phyloP scores from a whole-genome alignment of 2,329 filamentous ascomycete genomes.

The Dactylellina cionopaga region DNA sequence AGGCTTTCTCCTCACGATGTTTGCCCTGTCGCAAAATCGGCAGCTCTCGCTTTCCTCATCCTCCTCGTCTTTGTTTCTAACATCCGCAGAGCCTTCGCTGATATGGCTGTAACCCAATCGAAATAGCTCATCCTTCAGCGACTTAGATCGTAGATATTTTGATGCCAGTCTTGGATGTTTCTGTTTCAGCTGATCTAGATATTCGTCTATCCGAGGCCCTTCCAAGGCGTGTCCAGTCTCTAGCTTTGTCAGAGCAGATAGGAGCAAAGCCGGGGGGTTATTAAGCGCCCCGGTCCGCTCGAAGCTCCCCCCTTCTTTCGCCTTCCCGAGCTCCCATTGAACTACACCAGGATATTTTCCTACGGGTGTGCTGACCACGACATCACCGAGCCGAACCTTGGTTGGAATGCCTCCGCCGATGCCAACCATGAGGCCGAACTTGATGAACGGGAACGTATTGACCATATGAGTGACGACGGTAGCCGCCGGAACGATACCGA shows the following conservation, averaged over 20 bases:
- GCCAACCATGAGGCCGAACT: conserved; percentile 2
- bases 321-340: conserved; percentile 14
- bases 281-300: background rate
- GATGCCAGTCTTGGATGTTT: background rate
- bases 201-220: background rate
- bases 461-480: no score
- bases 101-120: no score
- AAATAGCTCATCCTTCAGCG: background rate
- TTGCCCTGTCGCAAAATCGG: no score
- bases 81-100: no score
- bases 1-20: no score
- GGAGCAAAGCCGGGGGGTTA: no score
- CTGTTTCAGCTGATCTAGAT: background rate
- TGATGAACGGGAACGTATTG: conserved; percentile 9
- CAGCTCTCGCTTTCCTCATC: no score
- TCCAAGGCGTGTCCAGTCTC: background rate
- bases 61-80: no score
- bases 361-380: no score
- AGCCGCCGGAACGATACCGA: background rate
- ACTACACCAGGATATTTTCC: conserved; percentile 48
- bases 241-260: no score
- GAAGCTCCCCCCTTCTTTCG: background rate
- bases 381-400: background rate
- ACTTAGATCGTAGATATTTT: background rate
- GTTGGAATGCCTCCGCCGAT: conserved; percentile 17